Evolutionary conservation across 2,329 filamentous ascomycete species (phyloP).

Genomic region (Colletotrichum sojae): DNA sequence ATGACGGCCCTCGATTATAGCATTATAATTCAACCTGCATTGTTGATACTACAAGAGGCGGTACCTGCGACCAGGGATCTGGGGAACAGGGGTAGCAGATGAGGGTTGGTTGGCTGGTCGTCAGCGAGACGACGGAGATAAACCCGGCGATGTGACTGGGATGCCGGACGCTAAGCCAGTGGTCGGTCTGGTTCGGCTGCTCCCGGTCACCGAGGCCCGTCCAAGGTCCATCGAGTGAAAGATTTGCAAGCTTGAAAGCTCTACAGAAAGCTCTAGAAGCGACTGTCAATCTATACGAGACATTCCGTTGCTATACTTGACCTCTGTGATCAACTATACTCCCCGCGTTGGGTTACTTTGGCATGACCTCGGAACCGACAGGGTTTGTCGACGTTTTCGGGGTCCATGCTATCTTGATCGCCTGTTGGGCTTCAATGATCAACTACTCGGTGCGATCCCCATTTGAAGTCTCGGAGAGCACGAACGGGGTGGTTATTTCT

Average conservation of each 20-base stretch:
- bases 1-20: neutral
- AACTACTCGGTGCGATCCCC: neutral
- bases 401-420: conserved; percentile 6
- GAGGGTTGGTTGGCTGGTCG: conserved; percentile 10
- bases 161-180: conserved; percentile 9
- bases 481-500: too few relatives aligned
- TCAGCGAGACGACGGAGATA: conserved; percentile 13
- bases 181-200: conserved; percentile 26
- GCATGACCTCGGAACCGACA: neutral
- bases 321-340: conserved; percentile 5
- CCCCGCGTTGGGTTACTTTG: neutral
- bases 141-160: conserved; percentile 23
- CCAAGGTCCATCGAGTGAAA: neutral
- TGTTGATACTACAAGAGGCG: conserved; percentile 5
- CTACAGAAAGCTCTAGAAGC: neutral
- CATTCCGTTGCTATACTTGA: neutral
- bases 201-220: conserved; percentile 14
- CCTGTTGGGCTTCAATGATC: conserved; percentile 20
- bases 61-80: conserved; percentile 29
- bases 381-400: neutral
- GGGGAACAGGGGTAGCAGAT: conserved; percentile 21
- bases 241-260: conserved; percentile 4
- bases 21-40: conserved; percentile 16
- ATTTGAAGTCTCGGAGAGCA: neutral
- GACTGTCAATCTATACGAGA: conserved; percentile 14